phyloP scores from a whole-genome alignment of 148 eudicot genomes.

The Chenopodium berlandieri region DNA sequence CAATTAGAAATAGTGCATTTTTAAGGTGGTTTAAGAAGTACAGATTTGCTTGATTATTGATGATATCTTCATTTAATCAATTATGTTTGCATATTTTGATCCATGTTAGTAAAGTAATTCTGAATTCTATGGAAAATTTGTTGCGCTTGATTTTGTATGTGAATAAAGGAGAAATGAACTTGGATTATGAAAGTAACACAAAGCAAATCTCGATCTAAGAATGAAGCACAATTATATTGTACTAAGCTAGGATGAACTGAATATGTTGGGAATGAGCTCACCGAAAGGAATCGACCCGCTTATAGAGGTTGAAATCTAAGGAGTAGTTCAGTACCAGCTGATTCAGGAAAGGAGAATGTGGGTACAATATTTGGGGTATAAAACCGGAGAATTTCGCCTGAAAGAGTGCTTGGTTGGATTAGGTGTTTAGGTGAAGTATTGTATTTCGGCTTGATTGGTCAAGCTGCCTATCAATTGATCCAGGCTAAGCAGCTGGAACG shows the following conservation, averaged over 20 bases:
- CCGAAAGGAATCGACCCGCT: not conserved
- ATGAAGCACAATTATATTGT: not conserved
- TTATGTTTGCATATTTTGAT: not conserved
- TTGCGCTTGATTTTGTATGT: not conserved
- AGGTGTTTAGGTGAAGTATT: not conserved
- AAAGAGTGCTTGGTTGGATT: not conserved
- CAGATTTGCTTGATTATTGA: not conserved
- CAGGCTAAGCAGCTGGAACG: not conserved
- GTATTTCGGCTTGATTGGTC: not conserved
- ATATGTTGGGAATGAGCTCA: not conserved
- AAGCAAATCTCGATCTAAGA: too few relatives aligned
- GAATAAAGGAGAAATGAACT: not conserved
- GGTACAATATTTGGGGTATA: not conserved
- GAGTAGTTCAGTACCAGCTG: too few relatives aligned
- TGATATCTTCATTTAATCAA: not conserved
- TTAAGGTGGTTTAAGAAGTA: not conserved
- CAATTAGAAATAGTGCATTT: not conserved
- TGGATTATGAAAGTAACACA: not conserved
- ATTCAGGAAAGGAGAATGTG: not conserved
- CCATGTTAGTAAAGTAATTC: not conserved
- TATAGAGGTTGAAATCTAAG: too few relatives aligned
- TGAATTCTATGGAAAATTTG: not conserved
- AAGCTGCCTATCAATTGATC: not conserved
- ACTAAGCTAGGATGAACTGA: not conserved
- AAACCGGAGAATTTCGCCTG: not conserved